A percentile compares a stretch with the other conserved stretches of the same genome.
phyloP scores from a whole-genome alignment of 2,329 filamentous ascomycete species.

The Hymenoscyphus repandus region DNA sequence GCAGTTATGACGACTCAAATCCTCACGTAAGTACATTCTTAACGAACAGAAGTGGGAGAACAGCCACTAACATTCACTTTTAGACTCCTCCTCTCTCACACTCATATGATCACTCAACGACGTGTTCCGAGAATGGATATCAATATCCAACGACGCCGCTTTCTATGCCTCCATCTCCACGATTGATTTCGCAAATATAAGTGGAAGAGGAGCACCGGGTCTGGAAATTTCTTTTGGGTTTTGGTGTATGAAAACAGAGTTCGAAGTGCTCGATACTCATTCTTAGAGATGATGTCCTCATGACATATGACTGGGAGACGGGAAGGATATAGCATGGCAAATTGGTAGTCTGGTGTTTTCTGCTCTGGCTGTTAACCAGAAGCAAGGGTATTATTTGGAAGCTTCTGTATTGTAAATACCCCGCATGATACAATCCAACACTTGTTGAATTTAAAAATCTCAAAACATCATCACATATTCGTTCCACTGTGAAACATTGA shows the following conservation, averaged over 20 bases:
- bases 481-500: neutral
- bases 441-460: constrained; percentile 4
- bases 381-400: constrained; percentile 3
- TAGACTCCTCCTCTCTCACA: constrained; percentile 76
- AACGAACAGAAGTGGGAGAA: constrained; percentile 6
- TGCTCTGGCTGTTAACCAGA: constrained; percentile 9
- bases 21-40: constrained; percentile 65
- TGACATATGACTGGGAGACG: constrained; percentile 15
- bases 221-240: constrained; percentile 6
- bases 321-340: constrained; percentile 17
- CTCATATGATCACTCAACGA: constrained; percentile 63
- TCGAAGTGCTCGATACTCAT: constrained; percentile 33
- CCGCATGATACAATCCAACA: constrained; percentile 6
- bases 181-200: constrained; percentile 37
- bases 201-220: constrained; percentile 2
- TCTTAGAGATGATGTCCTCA: constrained; percentile 22
- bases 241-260: constrained; percentile 23
- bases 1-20: constrained; percentile 61
- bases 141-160: constrained; percentile 65
- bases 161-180: constrained; percentile 67
- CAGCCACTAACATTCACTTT: constrained; percentile 16
- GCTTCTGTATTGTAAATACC: constrained; percentile 24
- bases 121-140: constrained; percentile 56
- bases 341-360: constrained; percentile 22
- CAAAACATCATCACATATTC: neutral